Base-by-base conservation (phyloP, 352 stramenopile genomes). In the Globisporangium spiculum region DNA sequence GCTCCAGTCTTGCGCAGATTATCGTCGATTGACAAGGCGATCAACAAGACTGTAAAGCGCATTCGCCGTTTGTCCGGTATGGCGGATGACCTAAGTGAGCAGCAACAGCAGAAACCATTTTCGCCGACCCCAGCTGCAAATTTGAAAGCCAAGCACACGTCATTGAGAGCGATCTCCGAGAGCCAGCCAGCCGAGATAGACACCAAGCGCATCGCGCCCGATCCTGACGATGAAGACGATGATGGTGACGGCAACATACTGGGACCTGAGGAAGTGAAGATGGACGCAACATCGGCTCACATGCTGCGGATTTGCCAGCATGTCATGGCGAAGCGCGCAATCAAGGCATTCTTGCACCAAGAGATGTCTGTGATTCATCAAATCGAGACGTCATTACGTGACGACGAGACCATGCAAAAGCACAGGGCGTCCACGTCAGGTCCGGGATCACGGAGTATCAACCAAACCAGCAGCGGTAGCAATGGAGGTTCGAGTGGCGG, bases 221-320 rank as follows among this genome's bases (percentile, higher is more conserved):
- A 50, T 3, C 56, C 56, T 2, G 65, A 68, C 20, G 69, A 76
- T 0, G 66, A 69, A 1, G 66, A 63, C 22, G 71, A 77, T 52
- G 69, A 80, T 9, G 65, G 69, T 12, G 63, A 69, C 30, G 54
- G 66, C 26, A 44, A 18, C 20, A 36, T 34, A 32, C 20, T 62
- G 38, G 70, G 66, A 10, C 56, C 50, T 1, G 57, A 8, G 2
- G 65, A 60, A 10, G 69, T 70, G 24, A 82, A 78, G 59, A 67
- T 90, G 10, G 80, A 90, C 58, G 75, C 80, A 22, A 79, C 78
- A 14, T 89, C 81, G 1, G 74, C 77, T 10, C 78, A 92, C 36
- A 79, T 92, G 67, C 54, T 92, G 52, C 81, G 82, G 3, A 88
- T 92, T 32, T 92, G 84, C 44, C 84, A 88, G 52, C 84, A 92